Evolutionary conservation across 2,329 filamentous ascomycete genomes (phyloP).

Genomic region (Dryadomyces quercivorus): DNA sequence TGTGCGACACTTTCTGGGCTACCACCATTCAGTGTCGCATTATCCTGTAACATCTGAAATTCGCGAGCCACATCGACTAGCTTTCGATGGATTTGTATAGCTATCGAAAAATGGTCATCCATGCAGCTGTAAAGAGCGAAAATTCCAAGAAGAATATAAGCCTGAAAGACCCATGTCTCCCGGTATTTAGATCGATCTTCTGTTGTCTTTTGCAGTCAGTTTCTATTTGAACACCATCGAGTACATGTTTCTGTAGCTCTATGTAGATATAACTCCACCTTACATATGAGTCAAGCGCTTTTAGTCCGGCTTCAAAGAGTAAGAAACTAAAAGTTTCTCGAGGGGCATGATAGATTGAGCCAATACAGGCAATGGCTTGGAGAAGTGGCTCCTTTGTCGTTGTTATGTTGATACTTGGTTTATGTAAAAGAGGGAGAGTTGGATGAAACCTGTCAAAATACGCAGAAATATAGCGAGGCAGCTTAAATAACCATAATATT

Average conservation of each 20-base stretch:
- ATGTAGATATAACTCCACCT: not conserved
- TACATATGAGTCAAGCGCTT: not conserved
- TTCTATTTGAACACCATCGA: too few relatives aligned
- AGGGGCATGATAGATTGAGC: not conserved
- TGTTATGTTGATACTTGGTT: not conserved
- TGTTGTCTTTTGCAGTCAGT: not conserved
- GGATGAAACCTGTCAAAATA: slow-evolving; percentile 1
- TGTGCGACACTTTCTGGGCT: not conserved
- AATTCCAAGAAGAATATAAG: not conserved
- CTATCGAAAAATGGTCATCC: not conserved
- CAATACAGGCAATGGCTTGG: slow-evolving; percentile 1
- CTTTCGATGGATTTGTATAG: not conserved
- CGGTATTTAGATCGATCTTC: not conserved
- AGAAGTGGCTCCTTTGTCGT: not conserved
- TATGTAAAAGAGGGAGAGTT: not conserved
- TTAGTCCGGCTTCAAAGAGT: not conserved
- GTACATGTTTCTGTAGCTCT: too few relatives aligned
- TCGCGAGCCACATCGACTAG: not conserved
- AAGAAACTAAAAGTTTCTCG: not conserved
- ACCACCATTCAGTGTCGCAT: not conserved
- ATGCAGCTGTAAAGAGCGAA: not conserved
- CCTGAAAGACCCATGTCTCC: not conserved
- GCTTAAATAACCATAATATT: not conserved
- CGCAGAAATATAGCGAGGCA: not conserved
- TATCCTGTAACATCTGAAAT: not conserved